Conservation (phyloP, 2,329 filamentous ascomycete genomes). For the Venturiaceae sp. region DNA sequence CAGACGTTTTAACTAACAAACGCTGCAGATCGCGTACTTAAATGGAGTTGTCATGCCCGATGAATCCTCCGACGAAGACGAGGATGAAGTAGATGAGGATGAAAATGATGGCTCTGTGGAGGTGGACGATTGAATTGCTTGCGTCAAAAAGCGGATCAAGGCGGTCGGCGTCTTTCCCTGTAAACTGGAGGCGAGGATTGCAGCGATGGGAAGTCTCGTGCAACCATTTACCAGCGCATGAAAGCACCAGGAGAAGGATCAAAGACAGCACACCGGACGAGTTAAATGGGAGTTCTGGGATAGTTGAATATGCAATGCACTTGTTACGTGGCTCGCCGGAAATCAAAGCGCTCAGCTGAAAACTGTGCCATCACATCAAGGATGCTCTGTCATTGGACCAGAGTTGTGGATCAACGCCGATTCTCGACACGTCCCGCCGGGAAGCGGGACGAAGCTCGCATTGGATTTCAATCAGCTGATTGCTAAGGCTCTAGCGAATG, state of each 20-base stretch:
- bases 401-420: not conserved
- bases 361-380: not conserved
- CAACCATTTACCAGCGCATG: not conserved
- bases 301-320: not conserved
- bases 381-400: not conserved
- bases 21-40: slow-evolving; percentile 37
- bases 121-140: not conserved
- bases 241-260: not conserved
- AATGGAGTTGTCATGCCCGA: slow-evolving; percentile 42
- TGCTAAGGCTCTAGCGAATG: not conserved
- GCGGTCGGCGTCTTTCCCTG: not conserved
- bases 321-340: slow-evolving; percentile 1
- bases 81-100: slow-evolving; percentile 15
- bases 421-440: not conserved
- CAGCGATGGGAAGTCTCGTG: not conserved
- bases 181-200: not conserved
- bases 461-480: not conserved
- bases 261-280: not conserved
- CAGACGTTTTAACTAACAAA: slow-evolving; percentile 6
- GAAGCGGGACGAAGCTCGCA: not conserved
- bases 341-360: not conserved
- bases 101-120: slow-evolving; percentile 1
- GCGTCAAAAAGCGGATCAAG: not conserved
- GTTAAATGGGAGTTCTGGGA: not conserved
- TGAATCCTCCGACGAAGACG: slow-evolving; percentile 17